phyloP scores from a whole-genome alignment of 139 green algal genomes.

The Chlamydomonas schloesseri region DNA sequence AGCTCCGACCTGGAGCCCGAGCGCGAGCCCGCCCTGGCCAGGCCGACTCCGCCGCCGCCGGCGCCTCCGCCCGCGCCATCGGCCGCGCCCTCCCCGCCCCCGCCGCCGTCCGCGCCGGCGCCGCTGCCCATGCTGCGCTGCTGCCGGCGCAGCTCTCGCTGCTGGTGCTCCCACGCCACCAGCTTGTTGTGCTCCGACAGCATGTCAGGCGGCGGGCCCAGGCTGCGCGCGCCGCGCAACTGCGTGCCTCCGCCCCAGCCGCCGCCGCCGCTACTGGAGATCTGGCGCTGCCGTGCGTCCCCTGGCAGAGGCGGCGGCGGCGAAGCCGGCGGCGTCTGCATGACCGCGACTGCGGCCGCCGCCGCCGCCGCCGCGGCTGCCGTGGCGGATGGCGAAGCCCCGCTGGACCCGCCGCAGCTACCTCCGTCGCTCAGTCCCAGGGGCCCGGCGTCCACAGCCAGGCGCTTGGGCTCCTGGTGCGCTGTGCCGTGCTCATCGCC shows the following conservation, averaged over 20 bases:
- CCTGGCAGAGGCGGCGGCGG: not conserved
- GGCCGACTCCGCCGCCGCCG: not conserved
- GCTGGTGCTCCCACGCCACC: conserved; percentile 27
- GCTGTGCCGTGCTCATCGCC: too few species aligned
- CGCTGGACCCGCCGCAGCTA: not conserved
- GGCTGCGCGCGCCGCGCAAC: not conserved
- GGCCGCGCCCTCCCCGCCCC: not conserved
- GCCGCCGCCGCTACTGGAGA: not conserved
- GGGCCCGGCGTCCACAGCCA: too few species aligned
- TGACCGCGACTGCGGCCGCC: not conserved
- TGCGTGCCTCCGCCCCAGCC: not conserved
- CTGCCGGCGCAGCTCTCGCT: conserved; percentile 33
- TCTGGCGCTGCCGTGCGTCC: too few species aligned
- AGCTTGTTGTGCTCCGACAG: conserved; percentile 32
- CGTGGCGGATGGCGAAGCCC: too few species aligned
- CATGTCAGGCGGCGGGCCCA: not conserved
- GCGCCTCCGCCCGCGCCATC: not conserved
- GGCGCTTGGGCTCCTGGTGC: too few species aligned
- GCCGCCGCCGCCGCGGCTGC: not conserved
- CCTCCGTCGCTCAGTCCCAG: not conserved
- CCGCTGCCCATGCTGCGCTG: not conserved
- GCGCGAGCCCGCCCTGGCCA: not conserved
- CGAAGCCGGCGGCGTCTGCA: not conserved
- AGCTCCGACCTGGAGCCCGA: not conserved
- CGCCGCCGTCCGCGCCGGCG: not conserved